A percentile compares a stretch with the other conserved stretches of the same genome.
These are phyloP conservation scores for Tanacetum coccineum DNA, from an alignment of 129 eudicot genomes.

Conservation along the genomic window DNA sequence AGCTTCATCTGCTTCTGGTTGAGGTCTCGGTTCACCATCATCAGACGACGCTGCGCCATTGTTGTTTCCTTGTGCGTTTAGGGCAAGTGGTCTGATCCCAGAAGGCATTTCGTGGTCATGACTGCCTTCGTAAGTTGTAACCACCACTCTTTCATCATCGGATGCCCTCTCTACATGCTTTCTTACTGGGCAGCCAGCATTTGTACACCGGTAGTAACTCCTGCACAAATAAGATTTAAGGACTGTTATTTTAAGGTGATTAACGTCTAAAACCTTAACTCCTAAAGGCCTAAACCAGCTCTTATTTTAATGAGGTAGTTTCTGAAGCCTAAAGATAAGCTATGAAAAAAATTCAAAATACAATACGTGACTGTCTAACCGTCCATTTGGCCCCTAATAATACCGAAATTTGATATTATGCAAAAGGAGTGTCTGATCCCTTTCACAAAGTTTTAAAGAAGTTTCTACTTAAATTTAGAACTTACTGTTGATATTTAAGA, in stretches of 20 bases:
- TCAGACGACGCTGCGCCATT: constrained; percentile 8
- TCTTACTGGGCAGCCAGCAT: constrained; percentile 58
- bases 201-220: constrained; percentile 69
- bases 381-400: no score
- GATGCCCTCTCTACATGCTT: constrained; percentile 70
- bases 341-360: no score
- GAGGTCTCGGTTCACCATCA: constrained; percentile 34
- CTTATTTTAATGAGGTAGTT: neutral
- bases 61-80: constrained; percentile 26
- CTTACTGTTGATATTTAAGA: no score
- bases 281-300: neutral
- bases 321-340: no score
- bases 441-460: no score
- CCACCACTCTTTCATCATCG: constrained; percentile 55
- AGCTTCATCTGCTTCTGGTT: constrained; percentile 31
- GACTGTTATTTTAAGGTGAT: neutral
- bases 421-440: no score
- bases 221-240: constrained; percentile 30
- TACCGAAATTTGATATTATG: no score
- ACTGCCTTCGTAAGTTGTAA: constrained; percentile 65
- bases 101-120: constrained; percentile 55
- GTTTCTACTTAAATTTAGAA: no score
- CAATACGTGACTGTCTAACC: no score
- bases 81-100: constrained; percentile 38
- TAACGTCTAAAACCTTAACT: neutral